Evolutionary conservation across 768 basidiomycete genomes (phyloP).

Genomic region (Trametes sanguinea): DNA sequence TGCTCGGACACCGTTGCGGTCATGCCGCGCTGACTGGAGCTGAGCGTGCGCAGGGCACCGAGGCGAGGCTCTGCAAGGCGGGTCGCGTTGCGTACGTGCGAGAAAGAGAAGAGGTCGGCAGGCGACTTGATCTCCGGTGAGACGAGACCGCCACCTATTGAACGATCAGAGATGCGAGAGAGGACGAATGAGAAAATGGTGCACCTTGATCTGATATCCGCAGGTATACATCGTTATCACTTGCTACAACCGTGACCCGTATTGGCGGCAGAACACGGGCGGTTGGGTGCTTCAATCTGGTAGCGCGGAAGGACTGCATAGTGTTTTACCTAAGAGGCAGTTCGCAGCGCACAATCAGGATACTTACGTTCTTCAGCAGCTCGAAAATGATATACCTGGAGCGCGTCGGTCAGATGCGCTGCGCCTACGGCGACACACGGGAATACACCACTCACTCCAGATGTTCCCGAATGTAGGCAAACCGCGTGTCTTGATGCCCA

Average conservation of each 20-base stretch:
- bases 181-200: neutral
- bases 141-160: slow-evolving; percentile 69
- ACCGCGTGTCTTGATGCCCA: slow-evolving; percentile 67
- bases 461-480: slow-evolving; percentile 86
- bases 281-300: slow-evolving; percentile 50
- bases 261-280: slow-evolving; percentile 58
- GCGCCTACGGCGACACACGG: slow-evolving; percentile 2
- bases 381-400: slow-evolving; percentile 84
- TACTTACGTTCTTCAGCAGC: slow-evolving; percentile 80
- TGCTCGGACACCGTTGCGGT: slow-evolving; percentile 83
- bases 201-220: slow-evolving; percentile 91
- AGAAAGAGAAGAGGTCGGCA: slow-evolving; percentile 87
- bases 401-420: neutral
- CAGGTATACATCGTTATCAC: slow-evolving; percentile 71
- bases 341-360: neutral
- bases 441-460: slow-evolving; percentile 58
- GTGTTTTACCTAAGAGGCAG: neutral
- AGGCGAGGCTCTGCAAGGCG: slow-evolving; percentile 68
- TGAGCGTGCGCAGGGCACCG: slow-evolving; percentile 65
- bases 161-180: neutral
- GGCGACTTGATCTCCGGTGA: slow-evolving; percentile 57
- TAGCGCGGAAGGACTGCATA: slow-evolving; percentile 71
- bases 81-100: slow-evolving; percentile 75
- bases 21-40: slow-evolving; percentile 61
- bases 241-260: slow-evolving; percentile 72